Conservation (phyloP, 2,329 filamentous ascomycete genomes). For the Geosmithia putterillii region DNA sequence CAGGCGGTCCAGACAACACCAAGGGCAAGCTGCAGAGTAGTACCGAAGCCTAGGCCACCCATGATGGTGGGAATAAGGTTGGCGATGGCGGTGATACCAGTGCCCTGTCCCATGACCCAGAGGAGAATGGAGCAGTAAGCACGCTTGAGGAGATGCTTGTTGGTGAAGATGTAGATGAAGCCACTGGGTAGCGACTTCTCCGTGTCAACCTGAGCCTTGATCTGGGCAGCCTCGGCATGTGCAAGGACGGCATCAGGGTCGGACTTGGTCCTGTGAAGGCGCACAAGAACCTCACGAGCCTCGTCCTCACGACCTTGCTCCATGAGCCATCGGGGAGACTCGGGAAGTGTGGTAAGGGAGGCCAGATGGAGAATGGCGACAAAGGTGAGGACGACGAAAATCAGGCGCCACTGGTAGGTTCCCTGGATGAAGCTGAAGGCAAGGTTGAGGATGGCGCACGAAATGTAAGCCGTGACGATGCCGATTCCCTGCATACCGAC, state of each 20-base stretch:
- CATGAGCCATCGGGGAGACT: constrained; percentile 25
- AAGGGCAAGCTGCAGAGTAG: constrained; percentile 6
- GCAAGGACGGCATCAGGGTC: constrained; percentile 5
- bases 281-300: constrained; percentile 9
- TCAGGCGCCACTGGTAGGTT: constrained; percentile 13
- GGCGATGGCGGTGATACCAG: constrained; percentile 6
- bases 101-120: constrained; percentile 7
- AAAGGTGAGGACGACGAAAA: constrained; percentile 15
- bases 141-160: constrained; percentile 4
- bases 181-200: constrained; percentile 5
- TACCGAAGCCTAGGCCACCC: constrained; percentile 7
- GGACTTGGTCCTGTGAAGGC: constrained; percentile 5
- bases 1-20: constrained; percentile 7
- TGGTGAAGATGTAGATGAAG: constrained; percentile 7
- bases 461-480: constrained; percentile 18
- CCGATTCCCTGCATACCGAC: constrained; percentile 20
- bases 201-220: constrained; percentile 6
- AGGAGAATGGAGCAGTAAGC: constrained; percentile 6
- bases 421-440: constrained; percentile 5
- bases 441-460: constrained; percentile 16
- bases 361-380: constrained; percentile 11
- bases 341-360: constrained; percentile 20
- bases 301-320: constrained; percentile 18
- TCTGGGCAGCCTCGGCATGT: constrained; percentile 6
- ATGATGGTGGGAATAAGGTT: constrained; percentile 4